Evolutionary conservation across 495 filamentous ascomycete species (phyloP).

Genomic region (Penicillium tannophilum): DNA sequence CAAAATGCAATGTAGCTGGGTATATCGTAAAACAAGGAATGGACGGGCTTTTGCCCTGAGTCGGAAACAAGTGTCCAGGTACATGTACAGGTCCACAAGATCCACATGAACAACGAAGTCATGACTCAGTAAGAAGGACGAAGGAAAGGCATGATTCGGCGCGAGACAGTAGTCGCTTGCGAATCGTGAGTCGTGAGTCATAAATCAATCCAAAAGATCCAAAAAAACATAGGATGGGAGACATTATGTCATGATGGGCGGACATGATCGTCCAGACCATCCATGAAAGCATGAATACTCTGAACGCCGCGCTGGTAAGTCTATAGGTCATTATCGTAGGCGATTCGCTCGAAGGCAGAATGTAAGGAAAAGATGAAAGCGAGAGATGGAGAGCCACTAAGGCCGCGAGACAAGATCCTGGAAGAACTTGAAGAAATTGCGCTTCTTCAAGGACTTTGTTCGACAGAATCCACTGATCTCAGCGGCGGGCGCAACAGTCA

Average conservation of each 20-base stretch:
- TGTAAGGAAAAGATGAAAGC: slow-evolving; percentile 11
- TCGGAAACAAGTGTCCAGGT: background rate
- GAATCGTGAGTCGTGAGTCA: slow-evolving; percentile 38
- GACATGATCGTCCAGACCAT: background rate
- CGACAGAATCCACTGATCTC: slow-evolving; percentile 33
- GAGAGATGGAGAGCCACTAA: slow-evolving; percentile 13
- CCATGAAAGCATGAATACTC: background rate
- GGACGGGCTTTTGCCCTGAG: slow-evolving; percentile 12
- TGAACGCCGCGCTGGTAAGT: slow-evolving; percentile 19
- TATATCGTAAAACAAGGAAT: slow-evolving; percentile 24
- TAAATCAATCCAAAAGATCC: slow-evolving; percentile 6
- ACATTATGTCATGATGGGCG: slow-evolving; percentile 41
- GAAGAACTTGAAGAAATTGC: slow-evolving; percentile 51
- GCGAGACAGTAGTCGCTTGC: slow-evolving; percentile 47
- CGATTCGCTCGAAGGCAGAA: slow-evolving; percentile 16
- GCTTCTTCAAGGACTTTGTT: slow-evolving; percentile 39
- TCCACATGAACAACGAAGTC: slow-evolving; percentile 5
- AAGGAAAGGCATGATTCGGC: slow-evolving; percentile 38
- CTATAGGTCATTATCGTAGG: slow-evolving; percentile 34
- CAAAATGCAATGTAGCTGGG: slow-evolving; percentile 11
- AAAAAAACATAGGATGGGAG: slow-evolving; percentile 17
- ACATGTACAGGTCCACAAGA: background rate
- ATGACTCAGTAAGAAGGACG: slow-evolving; percentile 16
- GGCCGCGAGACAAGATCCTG: slow-evolving; percentile 44
- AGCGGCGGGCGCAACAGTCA: slow-evolving; percentile 57